These are phyloP conservation scores for Tolypocladium ovalisporum DNA, from an alignment of 2,329 filamentous ascomycete species.

Conservation along the genomic window DNA sequence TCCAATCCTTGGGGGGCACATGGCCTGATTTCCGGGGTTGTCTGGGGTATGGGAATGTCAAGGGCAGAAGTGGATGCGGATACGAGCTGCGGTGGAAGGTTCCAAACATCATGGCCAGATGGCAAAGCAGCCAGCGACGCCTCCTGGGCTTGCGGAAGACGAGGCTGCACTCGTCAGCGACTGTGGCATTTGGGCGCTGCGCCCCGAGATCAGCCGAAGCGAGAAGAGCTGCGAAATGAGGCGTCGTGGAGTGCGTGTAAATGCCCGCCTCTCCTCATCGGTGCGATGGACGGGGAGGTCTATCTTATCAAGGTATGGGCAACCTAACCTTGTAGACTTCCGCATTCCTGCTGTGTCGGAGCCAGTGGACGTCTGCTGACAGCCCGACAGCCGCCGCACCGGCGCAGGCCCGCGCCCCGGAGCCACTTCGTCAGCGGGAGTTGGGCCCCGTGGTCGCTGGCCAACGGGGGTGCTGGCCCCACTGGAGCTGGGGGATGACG, in stretches of 20 bases:
- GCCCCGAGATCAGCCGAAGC: constrained; percentile 2
- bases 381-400: constrained; percentile 1
- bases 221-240: too few species aligned
- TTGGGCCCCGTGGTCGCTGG: too few species aligned
- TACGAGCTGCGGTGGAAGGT: neutral
- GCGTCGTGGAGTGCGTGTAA: too few species aligned
- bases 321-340: too few species aligned
- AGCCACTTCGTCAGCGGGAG: neutral
- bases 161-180: neutral
- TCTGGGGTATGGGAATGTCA: neutral
- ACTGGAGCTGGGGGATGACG: neutral
- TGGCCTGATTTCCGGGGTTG: neutral
- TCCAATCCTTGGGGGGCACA: neutral
- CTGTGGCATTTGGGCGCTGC: too few species aligned
- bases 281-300: too few species aligned
- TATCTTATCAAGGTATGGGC: too few species aligned
- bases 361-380: too few species aligned
- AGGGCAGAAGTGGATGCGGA: neutral
- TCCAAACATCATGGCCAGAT: neutral
- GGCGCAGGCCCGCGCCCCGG: neutral
- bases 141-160: neutral
- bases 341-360: too few species aligned
- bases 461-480: neutral
- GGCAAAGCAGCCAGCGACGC: too few species aligned
- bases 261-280: too few species aligned